Conservation (phyloP, 192 early-diverging fungal species). For the Powellomyces hirtus region DNA sequence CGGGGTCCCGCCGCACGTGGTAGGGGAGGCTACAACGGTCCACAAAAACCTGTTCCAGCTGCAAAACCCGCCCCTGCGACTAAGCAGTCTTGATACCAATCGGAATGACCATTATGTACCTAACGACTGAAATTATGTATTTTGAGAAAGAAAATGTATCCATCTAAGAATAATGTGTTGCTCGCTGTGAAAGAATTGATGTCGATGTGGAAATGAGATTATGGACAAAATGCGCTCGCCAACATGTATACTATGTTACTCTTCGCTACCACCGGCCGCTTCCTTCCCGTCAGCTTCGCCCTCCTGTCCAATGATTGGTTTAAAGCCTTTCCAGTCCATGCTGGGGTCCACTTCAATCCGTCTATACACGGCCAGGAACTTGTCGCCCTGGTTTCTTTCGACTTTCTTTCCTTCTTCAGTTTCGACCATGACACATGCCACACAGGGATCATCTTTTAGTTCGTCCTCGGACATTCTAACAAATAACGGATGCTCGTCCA, state of each 20-base stretch:
- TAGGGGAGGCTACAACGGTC: slow-evolving; percentile 9
- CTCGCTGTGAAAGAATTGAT: too few relatives aligned
- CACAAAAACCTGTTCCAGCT: not conserved
- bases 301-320: slow-evolving; percentile 29
- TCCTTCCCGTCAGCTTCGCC: slow-evolving; percentile 14
- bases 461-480: slow-evolving; percentile 57
- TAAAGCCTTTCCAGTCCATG: slow-evolving; percentile 37
- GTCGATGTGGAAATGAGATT: too few relatives aligned
- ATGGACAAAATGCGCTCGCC: too few relatives aligned
- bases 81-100: too few relatives aligned
- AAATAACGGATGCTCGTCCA: slow-evolving; percentile 93
- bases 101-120: too few relatives aligned
- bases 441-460: slow-evolving; percentile 79
- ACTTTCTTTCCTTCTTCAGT: slow-evolving; percentile 99
- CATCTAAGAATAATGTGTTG: too few relatives aligned
- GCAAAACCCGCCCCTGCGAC: too few relatives aligned
- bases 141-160: too few relatives aligned
- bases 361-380: slow-evolving; percentile 74
- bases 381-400: slow-evolving; percentile 90
- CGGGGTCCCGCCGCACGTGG: slow-evolving; percentile 9
- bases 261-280: not conserved
- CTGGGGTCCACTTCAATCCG: slow-evolving; percentile 21
- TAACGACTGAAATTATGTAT: too few relatives aligned
- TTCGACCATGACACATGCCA: slow-evolving; percentile 75
- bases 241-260: too few relatives aligned